Base-by-base conservation (phyloP, 495 filamentous ascomycete genomes). In the Penicillium pulvis region DNA sequence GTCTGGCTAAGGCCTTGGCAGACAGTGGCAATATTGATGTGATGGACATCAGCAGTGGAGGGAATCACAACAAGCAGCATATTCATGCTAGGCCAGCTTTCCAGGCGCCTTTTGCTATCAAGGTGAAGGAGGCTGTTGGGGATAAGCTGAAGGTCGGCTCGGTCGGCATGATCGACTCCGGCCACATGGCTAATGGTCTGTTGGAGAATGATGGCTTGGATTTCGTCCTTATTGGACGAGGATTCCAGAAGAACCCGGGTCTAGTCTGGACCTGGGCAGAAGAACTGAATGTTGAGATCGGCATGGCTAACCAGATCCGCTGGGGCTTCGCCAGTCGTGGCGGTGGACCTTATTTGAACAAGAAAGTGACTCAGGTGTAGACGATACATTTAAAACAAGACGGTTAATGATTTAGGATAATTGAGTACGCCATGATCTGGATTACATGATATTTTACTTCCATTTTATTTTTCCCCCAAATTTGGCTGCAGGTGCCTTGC, bases 201-300 rank as follows among this genome's bases (percentile, higher is more conserved):
- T 59, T 89, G 9, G 79, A 86, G 55, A 77, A 82, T 20, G 74
- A 80, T 4, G 77, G 74, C 0, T 60, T 89, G 9, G 89, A 91
- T 68, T 66, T 87, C 8, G 77, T 83, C 7, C 70, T 87, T 42
- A 79, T 81, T 6, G 89, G 89, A 1, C 71, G 89, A 7, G 78
- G 77, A 53, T 92, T 90, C 69, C 84, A 87, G 68, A 87, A 87
- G 73, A 85, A 90, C 60, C 86, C 88, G 0, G 80, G 83, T 6
- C 59, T 90, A 41, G 86, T 88, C 1, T 89, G 88, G 82, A 64
- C 73, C 0, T 90, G 81, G 75, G 89, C 87, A 0, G 84, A 90
- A 61, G 87, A 91, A 47, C 61, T 91, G 45, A 82, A 79, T 10
- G 72, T 86, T 12, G 76, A 85, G 58, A 84, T 89, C 19, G 70